A percentile compares a stretch with the other conserved stretches of the same genome.
Evolutionary conservation across 331 rosid species (phyloP).

Genomic region (Spiraea crenata): DNA sequence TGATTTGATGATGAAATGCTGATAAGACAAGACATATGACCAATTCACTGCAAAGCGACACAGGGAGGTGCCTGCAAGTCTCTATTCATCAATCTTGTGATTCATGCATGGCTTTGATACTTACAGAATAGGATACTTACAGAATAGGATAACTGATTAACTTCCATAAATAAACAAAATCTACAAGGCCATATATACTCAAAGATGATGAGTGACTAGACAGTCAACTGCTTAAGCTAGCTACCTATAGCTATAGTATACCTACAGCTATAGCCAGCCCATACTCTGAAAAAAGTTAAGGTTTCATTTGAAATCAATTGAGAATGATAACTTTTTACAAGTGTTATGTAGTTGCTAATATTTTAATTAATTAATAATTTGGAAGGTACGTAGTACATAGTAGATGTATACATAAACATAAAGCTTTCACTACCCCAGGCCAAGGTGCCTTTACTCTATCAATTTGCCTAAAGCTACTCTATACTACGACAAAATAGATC

Average conservation of each 20-base stretch:
- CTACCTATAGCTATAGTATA: background rate
- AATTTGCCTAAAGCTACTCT: too few relatives aligned
- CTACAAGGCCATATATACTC: background rate
- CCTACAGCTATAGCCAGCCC: too few relatives aligned
- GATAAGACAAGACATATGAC: slow-evolving; percentile 11
- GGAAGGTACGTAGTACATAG: too few relatives aligned
- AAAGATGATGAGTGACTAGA: slow-evolving; percentile 20
- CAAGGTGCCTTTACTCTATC: too few relatives aligned
- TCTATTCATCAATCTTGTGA: slow-evolving; percentile 3
- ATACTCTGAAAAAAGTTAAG: too few relatives aligned
- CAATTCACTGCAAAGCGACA: background rate
- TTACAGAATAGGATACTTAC: too few relatives aligned
- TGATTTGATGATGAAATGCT: slow-evolving; percentile 27
- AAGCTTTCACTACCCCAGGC: background rate
- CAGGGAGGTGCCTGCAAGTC: slow-evolving; percentile 13
- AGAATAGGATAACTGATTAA: background rate
- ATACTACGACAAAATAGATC: too few relatives aligned
- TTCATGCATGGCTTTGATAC: slow-evolving; percentile 13
- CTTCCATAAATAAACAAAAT: slow-evolving; percentile 10
- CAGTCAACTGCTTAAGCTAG: background rate
- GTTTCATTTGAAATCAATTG: too few relatives aligned
- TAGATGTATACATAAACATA: background rate
- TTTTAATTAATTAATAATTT: too few relatives aligned
- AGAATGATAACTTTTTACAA: too few relatives aligned
- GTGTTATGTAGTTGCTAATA: too few relatives aligned